Evolutionary conservation across 345 rosid species (phyloP).

Genomic region (Raphanus raphanistrum): DNA sequence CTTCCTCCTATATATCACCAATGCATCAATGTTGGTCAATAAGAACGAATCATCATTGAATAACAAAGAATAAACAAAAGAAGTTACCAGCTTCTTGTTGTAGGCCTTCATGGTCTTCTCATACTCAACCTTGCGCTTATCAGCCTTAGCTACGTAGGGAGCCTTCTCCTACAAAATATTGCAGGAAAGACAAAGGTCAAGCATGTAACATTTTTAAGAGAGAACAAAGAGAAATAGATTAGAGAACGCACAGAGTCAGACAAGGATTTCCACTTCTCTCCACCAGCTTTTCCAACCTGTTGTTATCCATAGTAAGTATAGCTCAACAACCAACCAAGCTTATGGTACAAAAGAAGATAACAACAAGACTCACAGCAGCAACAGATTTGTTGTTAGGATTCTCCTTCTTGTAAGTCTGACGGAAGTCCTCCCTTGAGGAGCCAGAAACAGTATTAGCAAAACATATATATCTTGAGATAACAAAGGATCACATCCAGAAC

Average conservation of each 20-base stretch:
- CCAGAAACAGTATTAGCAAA: background rate
- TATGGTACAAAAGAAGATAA: background rate
- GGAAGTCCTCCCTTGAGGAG: conserved; percentile 78
- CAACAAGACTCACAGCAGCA: conserved; percentile 65
- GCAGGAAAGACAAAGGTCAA: background rate
- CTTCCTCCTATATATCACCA: conserved; percentile 62
- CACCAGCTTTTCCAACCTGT: conserved; percentile 97
- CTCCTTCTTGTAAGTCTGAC: conserved; percentile 77
- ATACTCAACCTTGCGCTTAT: conserved; percentile 82
- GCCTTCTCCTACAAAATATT: conserved; percentile 64
- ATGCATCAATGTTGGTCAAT: background rate
- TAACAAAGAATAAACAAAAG: background rate
- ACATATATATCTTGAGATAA: background rate
- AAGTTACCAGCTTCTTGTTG: conserved; percentile 52
- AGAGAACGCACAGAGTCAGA: conserved; percentile 57
- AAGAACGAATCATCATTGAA: background rate
- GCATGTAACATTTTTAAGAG: no score
- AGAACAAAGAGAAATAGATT: background rate
- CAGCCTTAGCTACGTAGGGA: conserved; percentile 79
- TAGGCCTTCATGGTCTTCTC: conserved; percentile 94
- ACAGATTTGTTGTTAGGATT: conserved; percentile 96
- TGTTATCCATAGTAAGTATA: no score
- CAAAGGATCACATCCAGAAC: background rate
- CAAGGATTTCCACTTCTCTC: conserved; percentile 91
- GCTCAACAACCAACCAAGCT: background rate